Evolutionary conservation across 2,329 filamentous ascomycete species (phyloP).

Genomic region (Epicoccum sorghinum): DNA sequence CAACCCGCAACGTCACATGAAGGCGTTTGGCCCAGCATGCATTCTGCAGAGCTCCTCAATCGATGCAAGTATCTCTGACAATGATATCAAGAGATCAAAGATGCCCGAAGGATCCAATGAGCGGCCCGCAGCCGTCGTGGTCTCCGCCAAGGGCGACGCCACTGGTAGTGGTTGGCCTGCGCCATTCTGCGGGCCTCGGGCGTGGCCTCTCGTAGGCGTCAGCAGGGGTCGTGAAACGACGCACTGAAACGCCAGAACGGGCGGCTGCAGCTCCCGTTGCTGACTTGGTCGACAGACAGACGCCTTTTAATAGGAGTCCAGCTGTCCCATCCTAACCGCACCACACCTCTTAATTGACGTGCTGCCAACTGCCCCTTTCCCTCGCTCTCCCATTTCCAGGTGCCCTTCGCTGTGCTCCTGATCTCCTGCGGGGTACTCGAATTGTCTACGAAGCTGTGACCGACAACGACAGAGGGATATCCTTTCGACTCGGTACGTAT

Average conservation of each 20-base stretch:
- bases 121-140: conserved; percentile 18
- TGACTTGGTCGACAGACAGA: conserved; percentile 29
- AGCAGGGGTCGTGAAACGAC: conserved; percentile 46
- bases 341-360: conserved; percentile 28
- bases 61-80: not conserved
- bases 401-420: conserved; percentile 15
- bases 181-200: conserved; percentile 26
- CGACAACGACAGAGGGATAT: not conserved
- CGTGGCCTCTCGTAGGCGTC: conserved; percentile 34
- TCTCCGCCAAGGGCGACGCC: conserved; percentile 24
- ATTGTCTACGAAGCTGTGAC: not conserved
- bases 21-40: not conserved
- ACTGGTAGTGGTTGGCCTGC: conserved; percentile 11
- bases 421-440: conserved; percentile 13
- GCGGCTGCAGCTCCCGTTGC: conserved; percentile 37
- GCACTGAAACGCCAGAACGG: conserved; percentile 43
- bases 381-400: conserved; percentile 9
- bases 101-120: conserved; percentile 11
- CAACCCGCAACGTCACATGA: conserved; percentile 13
- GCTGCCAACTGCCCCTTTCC: conserved; percentile 16
- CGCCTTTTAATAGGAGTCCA: conserved; percentile 29
- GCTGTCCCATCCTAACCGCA: conserved; percentile 26
- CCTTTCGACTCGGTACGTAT: conserved; percentile 2
- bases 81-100: not conserved
- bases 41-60: not conserved